Evolutionary conservation across 495 filamentous ascomycete genomes (phyloP), one percentile per base, ranked within the genome.

Genomic region (Hyaloscypha finlandica): DNA sequence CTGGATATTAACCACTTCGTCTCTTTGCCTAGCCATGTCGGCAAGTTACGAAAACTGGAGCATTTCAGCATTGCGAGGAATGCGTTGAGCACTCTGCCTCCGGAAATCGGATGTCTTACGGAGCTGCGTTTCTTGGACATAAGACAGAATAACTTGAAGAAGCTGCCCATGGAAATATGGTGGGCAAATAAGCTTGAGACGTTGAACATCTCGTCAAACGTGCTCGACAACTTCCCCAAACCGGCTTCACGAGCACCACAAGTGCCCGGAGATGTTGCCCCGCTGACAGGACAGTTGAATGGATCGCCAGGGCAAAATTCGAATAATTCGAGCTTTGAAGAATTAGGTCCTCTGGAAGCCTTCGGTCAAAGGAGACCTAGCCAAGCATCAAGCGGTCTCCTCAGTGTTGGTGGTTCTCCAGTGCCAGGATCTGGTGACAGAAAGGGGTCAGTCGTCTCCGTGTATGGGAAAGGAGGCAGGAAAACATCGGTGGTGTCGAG

Each of bases 1-100:
- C 82, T 99, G 22, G 94, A 97, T 75, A 93, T 92, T 73, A 99
- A 99, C 70, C 95, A 97, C 75, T 93, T 98, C 68, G 91, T 93
- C 5, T 93, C 92, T 2, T 81, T 98, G 37, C 93, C 93, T 0
- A 81, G 83, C 59, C 88, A 94, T 59, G 90, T 98, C 67, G 93
- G 94, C 32, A 92, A 90, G 68, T 81, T 99, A 39, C 85, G 86
- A 66, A 91, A 85, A 67, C 82, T 99, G 32, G 93, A 98, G 68
- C 87, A 95, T 79, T 89, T 99, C 73, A 97, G 94, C 76, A 92
- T 97, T 67, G 92, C 92, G 39, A 90, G 92, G 72, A 99, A 99
- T 70, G 87, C 90, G 0, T 84, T 99, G 4, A 88, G 86, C 60
- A 87, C 90, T 57, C 80, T 99, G 30, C 95, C 95, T 37, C 75